Evolutionary conservation across 2,329 filamentous ascomycete genomes (phyloP).

Genomic region (Juglanconis sp.): DNA sequence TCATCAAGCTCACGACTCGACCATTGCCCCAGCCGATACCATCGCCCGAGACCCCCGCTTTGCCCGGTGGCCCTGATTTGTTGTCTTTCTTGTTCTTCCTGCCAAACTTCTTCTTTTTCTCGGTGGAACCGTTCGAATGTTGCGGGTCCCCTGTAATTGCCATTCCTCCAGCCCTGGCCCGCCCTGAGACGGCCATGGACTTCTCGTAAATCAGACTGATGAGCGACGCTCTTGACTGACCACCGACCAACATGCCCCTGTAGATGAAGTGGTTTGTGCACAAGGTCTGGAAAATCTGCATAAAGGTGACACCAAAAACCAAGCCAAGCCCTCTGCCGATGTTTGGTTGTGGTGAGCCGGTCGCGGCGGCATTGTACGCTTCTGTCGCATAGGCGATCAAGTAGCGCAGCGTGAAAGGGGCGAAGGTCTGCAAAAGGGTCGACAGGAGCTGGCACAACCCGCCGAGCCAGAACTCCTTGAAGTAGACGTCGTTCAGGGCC

Average conservation of each 20-base stretch:
- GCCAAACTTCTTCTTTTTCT: conserved; percentile 38
- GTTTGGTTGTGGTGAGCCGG: conserved; percentile 53
- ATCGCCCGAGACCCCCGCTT: conserved; percentile 58
- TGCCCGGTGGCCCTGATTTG: conserved; percentile 30
- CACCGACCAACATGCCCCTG: conserved; percentile 86
- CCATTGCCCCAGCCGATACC: conserved; percentile 89
- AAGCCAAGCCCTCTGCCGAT: conserved; percentile 77
- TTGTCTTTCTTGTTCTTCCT: conserved; percentile 35
- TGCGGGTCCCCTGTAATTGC: conserved; percentile 24
- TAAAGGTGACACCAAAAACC: conserved; percentile 76
- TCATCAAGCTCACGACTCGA: conserved; percentile 89
- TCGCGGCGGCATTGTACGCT: conserved; percentile 65
- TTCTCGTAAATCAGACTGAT: conserved; percentile 91
- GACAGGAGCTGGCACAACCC: conserved; percentile 72
- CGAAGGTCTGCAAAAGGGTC: conserved; percentile 74
- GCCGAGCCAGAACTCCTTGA: conserved; percentile 78
- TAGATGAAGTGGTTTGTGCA: conserved; percentile 90
- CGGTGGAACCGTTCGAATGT: conserved; percentile 40
- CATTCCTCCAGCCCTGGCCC: conserved; percentile 77
- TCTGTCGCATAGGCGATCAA: conserved; percentile 81
- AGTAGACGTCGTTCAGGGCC: conserved; percentile 84
- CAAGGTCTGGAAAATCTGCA: conserved; percentile 82
- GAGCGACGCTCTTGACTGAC: conserved; percentile 74
- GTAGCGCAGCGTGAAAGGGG: conserved; percentile 81
- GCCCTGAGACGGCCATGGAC: conserved; percentile 80